Conservation (phyloP, 305 asterid genomes). For the Fraxinus greggii region DNA sequence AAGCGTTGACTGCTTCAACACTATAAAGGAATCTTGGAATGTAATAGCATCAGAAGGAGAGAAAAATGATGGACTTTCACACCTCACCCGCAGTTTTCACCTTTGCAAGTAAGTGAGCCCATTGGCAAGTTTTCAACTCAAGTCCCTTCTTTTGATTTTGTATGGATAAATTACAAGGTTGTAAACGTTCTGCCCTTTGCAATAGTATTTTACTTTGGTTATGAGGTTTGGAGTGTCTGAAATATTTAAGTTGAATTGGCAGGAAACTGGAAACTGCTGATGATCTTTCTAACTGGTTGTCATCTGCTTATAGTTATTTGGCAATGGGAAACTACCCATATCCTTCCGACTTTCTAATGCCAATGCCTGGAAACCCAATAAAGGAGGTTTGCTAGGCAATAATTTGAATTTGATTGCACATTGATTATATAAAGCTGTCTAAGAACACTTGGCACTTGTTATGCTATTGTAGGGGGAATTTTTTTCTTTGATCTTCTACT, state of each 20-base stretch:
- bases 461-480: not conserved
- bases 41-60: conserved; percentile 52
- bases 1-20: conserved; percentile 67
- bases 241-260: conserved; percentile 31
- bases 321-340: conserved; percentile 89
- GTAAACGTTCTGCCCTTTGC: not conserved
- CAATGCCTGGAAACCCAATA: conserved; percentile 85
- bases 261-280: conserved; percentile 69
- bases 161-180: not conserved
- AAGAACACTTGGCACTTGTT: not conserved
- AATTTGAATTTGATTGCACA: conserved; percentile 12
- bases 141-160: not conserved
- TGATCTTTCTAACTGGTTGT: conserved; percentile 69
- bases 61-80: conserved; percentile 57
- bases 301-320: conserved; percentile 79
- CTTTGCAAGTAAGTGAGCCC: conserved; percentile 59
- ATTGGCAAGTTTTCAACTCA: conserved; percentile 3
- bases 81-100: conserved; percentile 55
- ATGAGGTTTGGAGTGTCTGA: conserved; percentile 12
- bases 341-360: conserved; percentile 87
- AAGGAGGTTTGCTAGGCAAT: conserved; percentile 55
- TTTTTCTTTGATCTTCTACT: not conserved
- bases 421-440: not conserved
- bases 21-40: conserved; percentile 81
- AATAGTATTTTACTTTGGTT: not conserved